Evolutionary conservation across 192 early-diverging fungal genomes (phyloP), one percentile per base, ranked within the genome.

Genomic region (Spinellus fusiger): DNA sequence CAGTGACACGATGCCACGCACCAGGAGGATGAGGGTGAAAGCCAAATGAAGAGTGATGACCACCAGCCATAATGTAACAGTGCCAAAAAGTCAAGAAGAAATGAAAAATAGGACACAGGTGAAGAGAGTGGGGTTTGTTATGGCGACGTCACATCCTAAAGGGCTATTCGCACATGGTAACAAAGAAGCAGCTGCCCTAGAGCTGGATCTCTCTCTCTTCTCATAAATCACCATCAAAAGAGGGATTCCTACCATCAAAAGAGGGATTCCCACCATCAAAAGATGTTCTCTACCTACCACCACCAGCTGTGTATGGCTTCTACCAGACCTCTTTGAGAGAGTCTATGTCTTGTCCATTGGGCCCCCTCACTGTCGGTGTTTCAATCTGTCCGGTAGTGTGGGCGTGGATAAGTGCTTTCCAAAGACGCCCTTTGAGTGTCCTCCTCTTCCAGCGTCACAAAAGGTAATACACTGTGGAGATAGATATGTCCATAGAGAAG

Each of bases 1-100:
- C 82, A 52, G 73, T 40, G 56, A 79, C 59, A 16, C 84, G 73
- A 61, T 90, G 83, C 56, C 71, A 66, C 32, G 68, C 59, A 46
- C 73, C 67, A 63, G 75, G 73, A 63, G 74, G 58, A 52, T 79
- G 77, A 38, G 78, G 78, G 46, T 76, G 75, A 65, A 82, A 82
- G 37, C 69, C 69, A 54, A 61, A 63, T 35, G 48, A 50, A 47
- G 62, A 52, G n/a, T n/a, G n/a, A n/a, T n/a, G n/a, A 54, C 34
- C 48, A 51, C 73, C 78, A 47, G 78, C 78, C 78, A 80, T 80
- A 49, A 52, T 66, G 49, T 60, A 54, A 15, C 70, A 29, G 40
- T 29, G 59, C 54, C 37, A 60, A 54, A 53, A 40, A 47, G 54
- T 18, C 15, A 13, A n/a, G 54, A n/a, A 33, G 37, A 57, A 27